Base-by-base conservation (phyloP, 371 early-diverging fungal species). In the Gilbertella persicaria region DNA sequence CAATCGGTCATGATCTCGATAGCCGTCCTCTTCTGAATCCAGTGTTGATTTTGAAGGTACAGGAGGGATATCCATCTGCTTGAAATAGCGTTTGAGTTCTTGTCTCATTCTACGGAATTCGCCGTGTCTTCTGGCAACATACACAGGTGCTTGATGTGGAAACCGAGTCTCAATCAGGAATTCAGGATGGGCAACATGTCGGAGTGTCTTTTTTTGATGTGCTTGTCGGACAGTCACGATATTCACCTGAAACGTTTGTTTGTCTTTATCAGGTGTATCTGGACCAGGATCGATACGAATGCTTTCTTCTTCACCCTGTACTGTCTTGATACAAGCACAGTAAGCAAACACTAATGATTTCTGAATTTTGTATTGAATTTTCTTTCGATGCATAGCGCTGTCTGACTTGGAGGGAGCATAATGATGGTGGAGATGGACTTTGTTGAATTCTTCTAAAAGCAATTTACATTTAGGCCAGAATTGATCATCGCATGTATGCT, bases 1-100 rank as follows among this genome's bases (percentile, higher is more conserved):
- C 28, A 83, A 37, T 4, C 88, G 73, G 59, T 85, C 82, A 45
- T 73, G 71, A 52, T 85, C 86, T 5, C 78, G 66, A 28, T 63
- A 66, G 6, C 12, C 44, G 2, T 52, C 19, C 17, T 49, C 38
- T 10, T 53, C n/a, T 1, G 47, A 20, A 19, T 33, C 29, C 14
- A 60, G 45, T 13, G 36, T 23, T 16, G 63, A 54, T 43, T 67
- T 71, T 4, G 58, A 41, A 6, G 77, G 73, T 0, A 62, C 66
- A 29, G 51, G 36, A 0, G 76, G 76, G 17, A 72, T 43, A 26
- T 57, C 49, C 20, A 50, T 35, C 4, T 53, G 50, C n/a, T 67
- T 69, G 17, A 55, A 72, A 5, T 58, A 44, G 2, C 36, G 33
- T 35, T 55, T 67, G 4, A 77, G 42, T 8, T 66, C 48, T 13